These are phyloP conservation scores for Leptomonas pyrrhocoris DNA, from an alignment of 208 protist species.

Conservation along the genomic window DNA sequence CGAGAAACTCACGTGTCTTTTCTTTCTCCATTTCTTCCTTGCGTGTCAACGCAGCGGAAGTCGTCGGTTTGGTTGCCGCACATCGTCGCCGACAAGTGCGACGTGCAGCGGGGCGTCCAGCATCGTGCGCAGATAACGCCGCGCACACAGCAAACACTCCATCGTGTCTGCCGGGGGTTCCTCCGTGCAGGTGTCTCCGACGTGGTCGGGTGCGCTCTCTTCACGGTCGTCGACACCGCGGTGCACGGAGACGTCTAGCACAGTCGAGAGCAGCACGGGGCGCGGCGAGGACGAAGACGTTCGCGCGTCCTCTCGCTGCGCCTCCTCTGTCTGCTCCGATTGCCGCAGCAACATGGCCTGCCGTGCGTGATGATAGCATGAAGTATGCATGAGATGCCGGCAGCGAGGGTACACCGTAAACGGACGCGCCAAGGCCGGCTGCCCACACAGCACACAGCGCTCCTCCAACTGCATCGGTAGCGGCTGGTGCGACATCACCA, in stretches of 20 bases:
- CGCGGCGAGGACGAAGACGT: not conserved
- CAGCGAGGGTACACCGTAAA: slow-evolving; percentile 54
- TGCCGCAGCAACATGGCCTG: slow-evolving; percentile 10
- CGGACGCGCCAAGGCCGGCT: slow-evolving; percentile 34
- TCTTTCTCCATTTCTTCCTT: too few relatives aligned
- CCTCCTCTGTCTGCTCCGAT: not conserved
- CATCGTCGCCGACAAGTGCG: slow-evolving; percentile 15
- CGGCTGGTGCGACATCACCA: slow-evolving; percentile 8
- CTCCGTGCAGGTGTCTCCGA: not conserved
- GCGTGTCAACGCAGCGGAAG: slow-evolving; percentile 3
- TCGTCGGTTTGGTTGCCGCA: not conserved
- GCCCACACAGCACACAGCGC: slow-evolving; percentile 41
- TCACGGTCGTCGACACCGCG: not conserved
- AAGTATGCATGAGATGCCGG: slow-evolving; percentile 46
- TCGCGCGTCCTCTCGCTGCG: not conserved
- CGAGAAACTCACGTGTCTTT: too few relatives aligned
- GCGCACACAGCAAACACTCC: slow-evolving; percentile 35
- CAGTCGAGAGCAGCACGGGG: not conserved
- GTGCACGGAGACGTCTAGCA: not conserved
- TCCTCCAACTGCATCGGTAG: slow-evolving; percentile 21
- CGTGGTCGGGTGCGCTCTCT: not conserved
- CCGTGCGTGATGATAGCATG: slow-evolving; percentile 41
- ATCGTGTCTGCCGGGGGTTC: slow-evolving; percentile 1
- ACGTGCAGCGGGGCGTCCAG: slow-evolving; percentile 14
- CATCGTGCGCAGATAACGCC: slow-evolving; percentile 15